Evolutionary conservation across 208 protist species (phyloP), one percentile per base, ranked within the genome.

Genomic region (Strigomonas culicis): DNA sequence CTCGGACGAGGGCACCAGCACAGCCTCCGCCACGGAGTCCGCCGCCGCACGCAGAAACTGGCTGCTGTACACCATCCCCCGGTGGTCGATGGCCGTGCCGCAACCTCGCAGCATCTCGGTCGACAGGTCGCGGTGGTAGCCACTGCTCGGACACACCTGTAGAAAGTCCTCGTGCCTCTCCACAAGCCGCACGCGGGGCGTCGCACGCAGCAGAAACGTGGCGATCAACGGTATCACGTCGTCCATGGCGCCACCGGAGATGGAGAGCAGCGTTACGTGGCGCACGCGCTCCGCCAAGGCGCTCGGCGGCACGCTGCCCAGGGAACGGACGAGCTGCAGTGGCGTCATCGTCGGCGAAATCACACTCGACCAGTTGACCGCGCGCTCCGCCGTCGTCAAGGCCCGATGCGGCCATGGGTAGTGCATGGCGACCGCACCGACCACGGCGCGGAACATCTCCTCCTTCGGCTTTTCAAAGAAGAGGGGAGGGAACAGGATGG

Each of bases 181-280:
- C 22, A 13, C 22, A 51, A 70, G 34, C 3, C 30, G 51, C 46
- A 53, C 1, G 11, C 77, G 77, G 6, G 75, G 74, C n/a, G 61
- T 76, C 15, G 77, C 77, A 10, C 82, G 83, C 19, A 72, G 64
- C 22, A 91, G 49, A 55, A 73, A 74, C 7, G 75, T 75, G 22
- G 74, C 79, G 39, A 74, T 80, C 55, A 82, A 74, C 13, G 87
- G 80, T 27, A 91, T 59, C 6, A 93, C 72, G 63, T 91, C 79
- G 59, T 93, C 87, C 21, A 93, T 62, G 2, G 77, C 75, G 27
- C 87, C 87, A 30, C 87, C 87, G 58, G 86, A 83, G 51, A 93
- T 72, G 27, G 57, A 67, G n/a, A 93, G 30, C 10, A 91, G 56
- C 34, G 65, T 68, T 30, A 83, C 58, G 57, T 80, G 58, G 19